Percentiles rank a stretch among this genome's conserved stretches.
Conservation (phyloP, 1,284 basidiomycete species). For the Sanghuangporus baumii region DNA sequence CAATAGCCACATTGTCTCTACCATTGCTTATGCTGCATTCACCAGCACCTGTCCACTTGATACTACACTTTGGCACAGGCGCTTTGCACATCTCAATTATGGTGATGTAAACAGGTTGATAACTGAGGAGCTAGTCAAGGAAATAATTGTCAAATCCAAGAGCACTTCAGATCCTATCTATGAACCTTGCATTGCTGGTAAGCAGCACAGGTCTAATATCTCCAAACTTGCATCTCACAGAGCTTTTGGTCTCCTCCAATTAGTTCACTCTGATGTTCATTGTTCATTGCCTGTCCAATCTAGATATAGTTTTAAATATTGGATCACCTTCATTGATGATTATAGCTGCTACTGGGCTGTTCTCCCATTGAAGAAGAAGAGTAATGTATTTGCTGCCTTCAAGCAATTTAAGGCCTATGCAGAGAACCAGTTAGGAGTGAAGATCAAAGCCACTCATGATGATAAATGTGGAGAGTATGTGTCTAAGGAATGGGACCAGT, state of each 20-base stretch:
- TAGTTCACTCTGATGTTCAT: constrained; percentile 25
- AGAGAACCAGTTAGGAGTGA: constrained; percentile 21
- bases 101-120: not conserved
- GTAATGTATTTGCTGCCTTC: constrained; percentile 24
- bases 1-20: not conserved
- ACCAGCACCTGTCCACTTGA: not conserved
- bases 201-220: constrained; percentile 17
- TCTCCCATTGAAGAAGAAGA: constrained; percentile 21
- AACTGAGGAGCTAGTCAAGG: constrained; percentile 14
- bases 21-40: not conserved
- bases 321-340: constrained; percentile 26
- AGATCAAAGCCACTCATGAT: constrained; percentile 22
- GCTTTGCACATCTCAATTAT: not conserved
- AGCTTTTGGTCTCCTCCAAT: constrained; percentile 14
- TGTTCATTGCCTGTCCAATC: constrained; percentile 18
- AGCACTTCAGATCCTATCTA: constrained; percentile 17
- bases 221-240: not conserved
- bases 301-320: constrained; percentile 22
- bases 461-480: constrained; percentile 24
- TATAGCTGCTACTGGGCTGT: constrained; percentile 17
- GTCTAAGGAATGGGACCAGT: constrained; percentile 23
- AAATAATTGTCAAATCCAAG: constrained; percentile 15
- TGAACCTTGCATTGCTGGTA: constrained; percentile 21
- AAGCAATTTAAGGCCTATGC: constrained; percentile 21
- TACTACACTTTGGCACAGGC: not conserved